These are phyloP conservation scores for Calonectria honghensis DNA, from an alignment of 2,329 filamentous ascomycete genomes.

Conservation along the genomic window DNA sequence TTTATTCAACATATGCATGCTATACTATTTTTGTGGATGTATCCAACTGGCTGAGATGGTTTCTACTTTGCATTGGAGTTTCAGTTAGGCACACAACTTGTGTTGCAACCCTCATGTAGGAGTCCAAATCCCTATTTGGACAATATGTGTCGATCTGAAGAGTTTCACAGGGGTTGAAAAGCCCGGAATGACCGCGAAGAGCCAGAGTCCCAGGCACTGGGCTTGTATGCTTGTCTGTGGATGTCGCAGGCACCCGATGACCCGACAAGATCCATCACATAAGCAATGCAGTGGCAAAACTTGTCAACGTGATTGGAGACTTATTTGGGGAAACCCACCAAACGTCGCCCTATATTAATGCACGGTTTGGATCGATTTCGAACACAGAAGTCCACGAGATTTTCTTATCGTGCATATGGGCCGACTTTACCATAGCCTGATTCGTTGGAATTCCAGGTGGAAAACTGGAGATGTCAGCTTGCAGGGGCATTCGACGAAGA, in stretches of 20 bases:
- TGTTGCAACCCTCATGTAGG: background rate
- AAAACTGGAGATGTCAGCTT: background rate
- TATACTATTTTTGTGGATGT: background rate
- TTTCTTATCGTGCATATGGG: slow-evolving; percentile 1
- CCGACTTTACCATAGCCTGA: background rate
- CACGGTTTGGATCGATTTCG: background rate
- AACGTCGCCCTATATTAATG: background rate
- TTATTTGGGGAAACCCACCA: background rate
- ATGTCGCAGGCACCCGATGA: background rate
- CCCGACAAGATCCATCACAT: background rate
- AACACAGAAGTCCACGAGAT: background rate
- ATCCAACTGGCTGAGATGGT: background rate
- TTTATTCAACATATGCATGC: background rate
- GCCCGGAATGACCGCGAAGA: no score
- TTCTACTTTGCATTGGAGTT: background rate
- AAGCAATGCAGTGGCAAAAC: background rate
- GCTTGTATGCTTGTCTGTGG: background rate
- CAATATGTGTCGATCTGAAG: background rate
- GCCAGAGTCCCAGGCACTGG: no score
- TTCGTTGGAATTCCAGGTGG: background rate
- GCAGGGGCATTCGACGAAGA: background rate
- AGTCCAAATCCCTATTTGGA: background rate
- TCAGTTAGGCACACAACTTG: background rate
- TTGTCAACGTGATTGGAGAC: background rate
- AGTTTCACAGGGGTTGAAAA: background rate